Percentiles rank a stretch among this genome's conserved stretches.
These are phyloP conservation scores for Euphorbia tirucalli DNA, from an alignment of 345 rosid genomes.

Conservation along the genomic window DNA sequence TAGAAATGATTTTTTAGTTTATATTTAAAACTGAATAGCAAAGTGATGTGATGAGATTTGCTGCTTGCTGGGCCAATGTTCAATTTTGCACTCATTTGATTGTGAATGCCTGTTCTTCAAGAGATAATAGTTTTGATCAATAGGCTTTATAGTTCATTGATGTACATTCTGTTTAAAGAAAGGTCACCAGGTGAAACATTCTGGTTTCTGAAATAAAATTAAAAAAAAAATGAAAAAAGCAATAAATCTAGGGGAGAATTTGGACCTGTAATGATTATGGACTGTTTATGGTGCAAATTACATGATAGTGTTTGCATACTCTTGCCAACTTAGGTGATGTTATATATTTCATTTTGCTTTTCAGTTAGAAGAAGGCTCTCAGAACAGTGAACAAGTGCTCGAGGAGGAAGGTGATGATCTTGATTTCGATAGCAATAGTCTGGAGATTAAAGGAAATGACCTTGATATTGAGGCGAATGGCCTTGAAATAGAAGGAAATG, in stretches of 20 bases:
- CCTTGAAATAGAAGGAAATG: slow-evolving; percentile 5
- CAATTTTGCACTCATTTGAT: background rate
- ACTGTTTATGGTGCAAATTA: background rate
- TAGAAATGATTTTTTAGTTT: background rate
- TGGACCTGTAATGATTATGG: background rate
- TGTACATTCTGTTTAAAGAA: background rate
- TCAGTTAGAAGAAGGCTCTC: slow-evolving; percentile 26
- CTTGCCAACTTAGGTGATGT: background rate
- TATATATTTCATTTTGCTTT: slow-evolving; percentile 4
- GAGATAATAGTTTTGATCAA: background rate
- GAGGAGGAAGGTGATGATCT: slow-evolving; percentile 28
- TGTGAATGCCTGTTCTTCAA: background rate
- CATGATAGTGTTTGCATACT: slow-evolving; percentile 4
- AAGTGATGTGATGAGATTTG: background rate
- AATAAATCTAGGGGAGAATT: background rate
- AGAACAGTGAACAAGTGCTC: slow-evolving; percentile 24
- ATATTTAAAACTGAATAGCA: too few relatives aligned
- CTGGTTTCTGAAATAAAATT: background rate
- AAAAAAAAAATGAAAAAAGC: background rate
- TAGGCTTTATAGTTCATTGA: background rate
- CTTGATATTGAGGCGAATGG: slow-evolving; percentile 14
- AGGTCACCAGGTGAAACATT: background rate
- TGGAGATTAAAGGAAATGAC: slow-evolving; percentile 13
- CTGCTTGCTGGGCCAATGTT: background rate
- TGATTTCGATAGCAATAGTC: slow-evolving; percentile 14